Conservation (phyloP, 371 early-diverging fungal genomes). For the Conidiobolus incongruus region DNA sequence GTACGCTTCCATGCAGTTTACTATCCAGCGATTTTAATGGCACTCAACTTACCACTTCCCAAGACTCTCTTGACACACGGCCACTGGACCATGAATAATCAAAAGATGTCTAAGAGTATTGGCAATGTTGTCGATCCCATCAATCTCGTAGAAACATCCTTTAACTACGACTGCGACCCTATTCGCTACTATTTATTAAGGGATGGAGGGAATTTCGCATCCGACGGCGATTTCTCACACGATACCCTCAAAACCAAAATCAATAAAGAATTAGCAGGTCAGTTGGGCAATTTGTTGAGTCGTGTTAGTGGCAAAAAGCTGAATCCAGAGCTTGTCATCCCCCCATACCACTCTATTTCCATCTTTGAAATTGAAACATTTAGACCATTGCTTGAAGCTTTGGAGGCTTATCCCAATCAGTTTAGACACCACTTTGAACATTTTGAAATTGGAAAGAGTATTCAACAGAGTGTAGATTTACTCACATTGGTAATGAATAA, state of each 20-base stretch:
- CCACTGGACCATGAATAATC: constrained; percentile 72
- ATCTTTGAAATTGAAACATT: not conserved
- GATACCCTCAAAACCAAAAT: constrained; percentile 37
- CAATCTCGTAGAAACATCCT: constrained; percentile 28
- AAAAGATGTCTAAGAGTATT: constrained; percentile 83
- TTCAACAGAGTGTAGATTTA: not conserved
- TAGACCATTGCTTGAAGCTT: constrained; percentile 1
- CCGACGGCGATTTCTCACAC: constrained; percentile 53
- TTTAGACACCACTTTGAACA: constrained; percentile 4
- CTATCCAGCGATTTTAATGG: constrained; percentile 89
- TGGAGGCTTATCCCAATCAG: constrained; percentile 1
- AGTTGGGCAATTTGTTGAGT: constrained; percentile 67
- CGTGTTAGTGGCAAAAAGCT: constrained; percentile 30
- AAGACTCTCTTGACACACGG: constrained; percentile 67
- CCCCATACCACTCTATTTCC: not conserved
- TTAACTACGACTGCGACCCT: constrained; percentile 61
- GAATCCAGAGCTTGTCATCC: constrained; percentile 15
- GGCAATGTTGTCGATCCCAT: constrained; percentile 84
- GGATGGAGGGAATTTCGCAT: constrained; percentile 58
- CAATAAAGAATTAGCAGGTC: constrained; percentile 56
- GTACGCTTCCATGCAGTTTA: constrained; percentile 87
- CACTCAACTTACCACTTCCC: constrained; percentile 56
- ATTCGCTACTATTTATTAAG: constrained; percentile 78
- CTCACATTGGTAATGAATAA: not conserved
- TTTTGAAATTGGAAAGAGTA: constrained; percentile 7